Conservation (phyloP, 1,139 yeast species). For the Suhomyces bribrorum region DNA sequence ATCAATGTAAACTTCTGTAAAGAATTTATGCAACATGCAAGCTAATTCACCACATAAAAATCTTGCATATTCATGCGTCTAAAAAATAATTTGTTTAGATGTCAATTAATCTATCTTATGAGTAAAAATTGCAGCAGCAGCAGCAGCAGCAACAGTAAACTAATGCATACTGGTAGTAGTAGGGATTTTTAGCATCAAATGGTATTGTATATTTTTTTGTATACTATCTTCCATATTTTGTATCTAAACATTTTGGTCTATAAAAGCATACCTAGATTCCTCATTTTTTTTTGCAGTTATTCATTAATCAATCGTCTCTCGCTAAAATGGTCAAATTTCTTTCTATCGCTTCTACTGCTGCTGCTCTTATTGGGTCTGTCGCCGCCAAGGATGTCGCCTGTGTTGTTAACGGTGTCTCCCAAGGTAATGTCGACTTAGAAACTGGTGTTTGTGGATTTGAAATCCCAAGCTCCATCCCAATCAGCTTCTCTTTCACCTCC, state of each 20-base stretch:
- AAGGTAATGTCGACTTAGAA: conserved; percentile 42
- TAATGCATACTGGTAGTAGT: neutral
- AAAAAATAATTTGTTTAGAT: neutral
- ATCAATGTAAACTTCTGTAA: neutral
- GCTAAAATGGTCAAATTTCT: conserved; percentile 20
- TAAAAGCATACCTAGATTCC: conserved; percentile 2
- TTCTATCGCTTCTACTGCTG: conserved; percentile 18
- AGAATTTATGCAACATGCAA: neutral
- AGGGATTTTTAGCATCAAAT: neutral
- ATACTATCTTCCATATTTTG: neutral
- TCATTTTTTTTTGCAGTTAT: neutral
- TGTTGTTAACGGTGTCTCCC: conserved; percentile 34
- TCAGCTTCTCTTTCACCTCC: conserved; percentile 28
- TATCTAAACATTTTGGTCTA: neutral
- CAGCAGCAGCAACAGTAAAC: too few relatives aligned
- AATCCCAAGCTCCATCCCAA: conserved; percentile 32
- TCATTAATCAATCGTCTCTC: conserved; percentile 6
- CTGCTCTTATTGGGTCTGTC: conserved; percentile 24
- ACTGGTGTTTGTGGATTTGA: conserved; percentile 46
- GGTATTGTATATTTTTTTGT: too few relatives aligned
- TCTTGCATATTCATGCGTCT: neutral
- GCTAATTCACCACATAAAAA: neutral
- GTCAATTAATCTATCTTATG: neutral
- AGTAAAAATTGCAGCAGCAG: too few relatives aligned
- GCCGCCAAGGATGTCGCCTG: conserved; percentile 40